Evolutionary conservation across 164 flowering plant species (phyloP).

Genomic region (Santalum album): DNA sequence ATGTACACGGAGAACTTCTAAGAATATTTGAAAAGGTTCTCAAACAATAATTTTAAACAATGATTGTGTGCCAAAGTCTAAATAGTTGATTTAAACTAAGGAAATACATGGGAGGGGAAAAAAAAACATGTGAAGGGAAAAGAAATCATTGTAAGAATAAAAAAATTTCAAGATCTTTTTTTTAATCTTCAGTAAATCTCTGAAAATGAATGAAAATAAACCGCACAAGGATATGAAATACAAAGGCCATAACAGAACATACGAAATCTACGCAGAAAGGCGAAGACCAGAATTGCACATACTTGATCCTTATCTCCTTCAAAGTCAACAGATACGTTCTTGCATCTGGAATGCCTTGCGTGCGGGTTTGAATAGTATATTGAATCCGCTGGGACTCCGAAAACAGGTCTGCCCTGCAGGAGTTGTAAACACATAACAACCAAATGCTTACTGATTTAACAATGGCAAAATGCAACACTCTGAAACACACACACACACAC

Average conservation of each 20-base stretch:
- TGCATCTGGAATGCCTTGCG: slow-evolving; percentile 72
- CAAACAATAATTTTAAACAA: too few relatives aligned
- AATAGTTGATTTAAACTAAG: too few relatives aligned
- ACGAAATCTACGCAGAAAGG: not conserved
- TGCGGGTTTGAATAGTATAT: slow-evolving; percentile 47
- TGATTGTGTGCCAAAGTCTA: too few relatives aligned
- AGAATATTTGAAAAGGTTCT: too few relatives aligned
- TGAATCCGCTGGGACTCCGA: slow-evolving; percentile 75
- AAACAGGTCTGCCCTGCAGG: slow-evolving; percentile 65
- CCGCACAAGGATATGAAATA: not conserved
- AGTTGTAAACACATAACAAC: not conserved
- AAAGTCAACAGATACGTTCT: slow-evolving; percentile 58
- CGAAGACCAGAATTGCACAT: slow-evolving; percentile 15
- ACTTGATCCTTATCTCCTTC: slow-evolving; percentile 71
- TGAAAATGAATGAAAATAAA: too few relatives aligned
- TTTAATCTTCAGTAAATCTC: too few relatives aligned
- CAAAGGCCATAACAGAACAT: not conserved
- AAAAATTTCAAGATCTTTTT: too few relatives aligned
- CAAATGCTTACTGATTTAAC: not conserved
- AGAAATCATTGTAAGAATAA: too few relatives aligned
- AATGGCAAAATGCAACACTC: not conserved
- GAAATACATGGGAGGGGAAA: too few relatives aligned
- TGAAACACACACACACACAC: not conserved
- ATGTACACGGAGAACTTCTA: too few relatives aligned
- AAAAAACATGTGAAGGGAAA: too few relatives aligned